phyloP scores from a whole-genome alignment of 208 protist species.

The Polymyxa betae region DNA sequence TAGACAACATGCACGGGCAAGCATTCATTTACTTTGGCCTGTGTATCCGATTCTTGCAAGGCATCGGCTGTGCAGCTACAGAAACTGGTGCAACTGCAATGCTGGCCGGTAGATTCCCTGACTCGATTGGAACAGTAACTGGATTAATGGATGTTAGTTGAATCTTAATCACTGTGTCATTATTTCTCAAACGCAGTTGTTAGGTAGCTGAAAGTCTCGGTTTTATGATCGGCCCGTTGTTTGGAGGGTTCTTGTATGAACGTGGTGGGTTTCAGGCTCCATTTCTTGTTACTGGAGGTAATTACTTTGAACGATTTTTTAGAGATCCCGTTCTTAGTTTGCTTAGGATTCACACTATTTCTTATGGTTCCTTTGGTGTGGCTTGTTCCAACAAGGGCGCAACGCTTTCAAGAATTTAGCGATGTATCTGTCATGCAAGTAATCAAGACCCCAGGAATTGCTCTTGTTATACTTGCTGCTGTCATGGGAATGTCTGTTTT shows the following conservation, averaged over 20 bases:
- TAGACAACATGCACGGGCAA: not conserved
- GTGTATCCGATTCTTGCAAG: conserved; percentile 14
- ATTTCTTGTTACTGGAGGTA: conserved; percentile 48
- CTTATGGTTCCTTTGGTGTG: conserved; percentile 9
- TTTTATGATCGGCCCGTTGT: conserved; percentile 27
- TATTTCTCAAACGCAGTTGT: not conserved
- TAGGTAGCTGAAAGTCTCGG: conserved; percentile 45
- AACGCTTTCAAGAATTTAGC: not conserved
- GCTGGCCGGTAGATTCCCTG: conserved; percentile 32
- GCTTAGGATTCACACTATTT: not conserved
- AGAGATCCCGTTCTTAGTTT: not conserved
- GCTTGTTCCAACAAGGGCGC: not conserved
- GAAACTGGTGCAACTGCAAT: conserved; percentile 43
- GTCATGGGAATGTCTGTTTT: conserved; percentile 30
- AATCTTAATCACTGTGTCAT: not conserved
- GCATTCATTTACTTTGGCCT: conserved; percentile 9
- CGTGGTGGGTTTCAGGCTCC: conserved; percentile 14
- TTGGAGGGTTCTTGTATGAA: conserved; percentile 11
- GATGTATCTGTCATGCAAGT: conserved; percentile 10
- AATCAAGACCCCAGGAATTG: not conserved
- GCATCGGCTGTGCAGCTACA: conserved; percentile 36
- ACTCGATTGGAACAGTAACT: conserved; percentile 32
- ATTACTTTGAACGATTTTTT: not conserved
- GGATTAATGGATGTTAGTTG: conserved; percentile 24
- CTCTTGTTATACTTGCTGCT: conserved; percentile 7